Conservation (phyloP, 108 stramenopile species). For the Bacterosira constricta region DNA sequence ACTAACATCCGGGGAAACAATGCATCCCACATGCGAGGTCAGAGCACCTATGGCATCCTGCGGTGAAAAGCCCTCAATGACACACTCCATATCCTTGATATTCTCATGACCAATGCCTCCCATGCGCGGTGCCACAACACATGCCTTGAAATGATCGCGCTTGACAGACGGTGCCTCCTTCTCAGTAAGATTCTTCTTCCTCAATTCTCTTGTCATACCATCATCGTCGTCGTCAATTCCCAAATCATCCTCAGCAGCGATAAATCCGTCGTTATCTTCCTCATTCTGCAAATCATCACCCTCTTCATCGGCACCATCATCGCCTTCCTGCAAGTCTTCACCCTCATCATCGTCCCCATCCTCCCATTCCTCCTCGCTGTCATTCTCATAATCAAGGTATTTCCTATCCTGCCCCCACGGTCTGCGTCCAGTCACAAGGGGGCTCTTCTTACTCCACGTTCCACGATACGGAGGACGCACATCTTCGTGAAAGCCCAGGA, state of each 20-base stretch:
- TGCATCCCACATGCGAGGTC: constrained; percentile 20
- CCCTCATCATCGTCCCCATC: constrained; percentile 88
- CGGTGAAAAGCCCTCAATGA: constrained; percentile 34
- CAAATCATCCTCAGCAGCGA: constrained; percentile 74
- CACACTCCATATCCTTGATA: constrained; percentile 10
- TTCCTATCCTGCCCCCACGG: constrained; percentile 78
- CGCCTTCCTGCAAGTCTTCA: constrained; percentile 73
- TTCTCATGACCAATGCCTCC: constrained; percentile 54
- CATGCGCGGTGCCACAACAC: constrained; percentile 60
- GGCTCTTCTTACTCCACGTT: constrained; percentile 89
- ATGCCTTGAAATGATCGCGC: constrained; percentile 36
- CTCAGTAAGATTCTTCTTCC: constrained; percentile 70
- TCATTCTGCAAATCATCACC: constrained; percentile 55
- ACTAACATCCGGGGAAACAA: constrained; percentile 27
- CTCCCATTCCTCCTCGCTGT: constrained; percentile 94
- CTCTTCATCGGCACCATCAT: constrained; percentile 68
- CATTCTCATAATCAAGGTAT: constrained; percentile 82
- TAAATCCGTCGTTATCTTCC: constrained; percentile 82
- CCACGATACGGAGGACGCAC: constrained; percentile 86
- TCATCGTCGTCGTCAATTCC: constrained; percentile 74
- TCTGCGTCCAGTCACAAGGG: constrained; percentile 65
- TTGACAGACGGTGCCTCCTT: constrained; percentile 20
- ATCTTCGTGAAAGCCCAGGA: constrained; percentile 85
- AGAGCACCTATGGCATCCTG: constrained; percentile 33
- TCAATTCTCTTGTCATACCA: constrained; percentile 59